Conservation (phyloP, 2,329 filamentous ascomycete genomes). For the Stachybotrys elegans region DNA sequence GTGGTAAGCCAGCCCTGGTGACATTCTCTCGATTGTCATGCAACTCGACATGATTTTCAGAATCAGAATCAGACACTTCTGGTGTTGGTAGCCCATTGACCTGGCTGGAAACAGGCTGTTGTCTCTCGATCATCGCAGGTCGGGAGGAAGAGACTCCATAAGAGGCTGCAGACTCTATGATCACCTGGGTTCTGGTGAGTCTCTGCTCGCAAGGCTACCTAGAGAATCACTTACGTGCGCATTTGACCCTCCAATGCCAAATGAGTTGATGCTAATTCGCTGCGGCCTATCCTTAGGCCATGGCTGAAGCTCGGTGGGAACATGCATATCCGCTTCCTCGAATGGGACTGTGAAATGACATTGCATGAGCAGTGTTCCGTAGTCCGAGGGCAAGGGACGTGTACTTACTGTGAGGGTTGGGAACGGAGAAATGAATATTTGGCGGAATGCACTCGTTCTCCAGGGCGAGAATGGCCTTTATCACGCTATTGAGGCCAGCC, state of each 20-base stretch:
- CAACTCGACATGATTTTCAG: no score
- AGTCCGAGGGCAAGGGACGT: neutral
- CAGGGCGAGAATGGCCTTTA: conserved; percentile 12
- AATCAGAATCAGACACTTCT: neutral
- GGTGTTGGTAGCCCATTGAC: no score
- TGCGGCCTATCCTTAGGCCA: conserved; percentile 6
- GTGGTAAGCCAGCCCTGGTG: no score
- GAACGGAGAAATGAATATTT: conserved; percentile 14
- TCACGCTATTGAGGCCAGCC: conserved; percentile 10
- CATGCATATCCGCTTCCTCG: conserved; percentile 26
- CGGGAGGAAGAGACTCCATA: no score
- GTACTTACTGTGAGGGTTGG: conserved; percentile 16
- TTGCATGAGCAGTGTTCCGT: no score
- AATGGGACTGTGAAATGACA: conserved; percentile 12
- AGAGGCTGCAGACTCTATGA: neutral
- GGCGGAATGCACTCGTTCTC: conserved; percentile 12
- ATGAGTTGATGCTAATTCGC: conserved; percentile 12
- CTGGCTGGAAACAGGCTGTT: no score
- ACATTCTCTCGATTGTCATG: no score
- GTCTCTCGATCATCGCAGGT: no score
- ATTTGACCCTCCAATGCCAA: conserved; percentile 8
- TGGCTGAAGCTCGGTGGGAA: conserved; percentile 13
- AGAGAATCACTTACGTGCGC: conserved; percentile 5
- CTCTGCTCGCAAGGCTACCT: neutral
- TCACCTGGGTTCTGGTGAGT: neutral